A percentile compares a stretch with the other conserved stretches of the same genome.
Conservation (phyloP, 805 yeast genomes). For the Candida glaebosa region DNA sequence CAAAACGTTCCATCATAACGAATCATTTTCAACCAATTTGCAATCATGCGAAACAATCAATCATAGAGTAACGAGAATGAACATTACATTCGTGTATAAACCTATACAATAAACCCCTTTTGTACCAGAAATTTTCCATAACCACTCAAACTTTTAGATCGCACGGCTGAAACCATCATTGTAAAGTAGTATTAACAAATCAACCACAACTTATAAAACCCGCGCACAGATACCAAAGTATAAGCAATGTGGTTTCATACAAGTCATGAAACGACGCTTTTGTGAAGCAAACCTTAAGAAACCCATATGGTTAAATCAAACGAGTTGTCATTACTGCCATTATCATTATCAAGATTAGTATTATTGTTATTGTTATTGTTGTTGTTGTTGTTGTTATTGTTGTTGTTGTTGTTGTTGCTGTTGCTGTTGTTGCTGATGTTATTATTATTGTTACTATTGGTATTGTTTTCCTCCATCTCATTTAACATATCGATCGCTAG, state of each 20-base stretch:
- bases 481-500: constrained; percentile 69
- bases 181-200: too few relatives aligned
- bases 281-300: constrained; percentile 16
- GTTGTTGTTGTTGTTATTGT: constrained; percentile 12
- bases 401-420: constrained; percentile 12
- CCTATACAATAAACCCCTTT: neutral
- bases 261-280: neutral
- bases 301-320: constrained; percentile 40
- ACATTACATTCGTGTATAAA: neutral
- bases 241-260: too few relatives aligned
- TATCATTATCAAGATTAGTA: constrained; percentile 10
- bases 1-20: neutral
- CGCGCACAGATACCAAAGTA: too few relatives aligned
- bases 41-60: neutral
- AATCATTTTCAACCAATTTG: neutral
- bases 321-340: constrained; percentile 10
- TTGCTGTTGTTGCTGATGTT: constrained; percentile 10
- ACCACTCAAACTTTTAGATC: neutral
- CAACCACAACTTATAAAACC: too few relatives aligned
- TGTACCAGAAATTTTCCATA: neutral
- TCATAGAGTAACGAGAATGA: neutral
- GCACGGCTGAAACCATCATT: neutral
- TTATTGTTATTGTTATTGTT: constrained; percentile 12
- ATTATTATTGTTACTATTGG: constrained; percentile 12
- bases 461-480: constrained; percentile 21